A percentile compares a stretch with the other conserved stretches of the same genome.
phyloP scores from a whole-genome alignment of 2,329 filamentous ascomycete species.

The Pseudogymnoascus sp. region DNA sequence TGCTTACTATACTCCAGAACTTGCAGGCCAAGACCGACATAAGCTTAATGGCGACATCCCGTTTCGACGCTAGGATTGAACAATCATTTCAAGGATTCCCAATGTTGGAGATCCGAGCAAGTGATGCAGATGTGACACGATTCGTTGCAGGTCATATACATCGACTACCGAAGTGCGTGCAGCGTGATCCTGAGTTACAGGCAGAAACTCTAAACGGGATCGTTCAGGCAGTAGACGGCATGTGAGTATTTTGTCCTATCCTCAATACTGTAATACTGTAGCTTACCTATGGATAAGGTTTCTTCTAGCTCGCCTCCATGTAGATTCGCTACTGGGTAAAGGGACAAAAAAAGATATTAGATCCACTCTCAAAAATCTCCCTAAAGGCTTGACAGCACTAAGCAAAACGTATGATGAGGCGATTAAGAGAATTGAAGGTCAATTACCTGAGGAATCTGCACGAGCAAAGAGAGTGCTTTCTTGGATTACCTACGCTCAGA shows the following conservation, averaged over 20 bases:
- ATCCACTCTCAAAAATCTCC: not conserved
- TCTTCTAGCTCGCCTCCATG: not conserved
- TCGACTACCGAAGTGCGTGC: not conserved
- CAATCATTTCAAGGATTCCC: conserved; percentile 41
- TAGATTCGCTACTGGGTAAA: not conserved
- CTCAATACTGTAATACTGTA: not conserved
- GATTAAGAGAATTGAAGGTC: not conserved
- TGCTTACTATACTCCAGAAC: not conserved
- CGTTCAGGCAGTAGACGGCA: not conserved
- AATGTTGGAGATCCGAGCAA: not conserved
- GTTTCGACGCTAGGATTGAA: conserved; percentile 46
- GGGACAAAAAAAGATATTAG: not conserved
- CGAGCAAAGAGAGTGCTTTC: not conserved
- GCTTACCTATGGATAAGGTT: not conserved
- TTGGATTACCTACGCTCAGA: not conserved
- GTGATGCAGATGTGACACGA: not conserved
- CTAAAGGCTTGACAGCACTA: not conserved
- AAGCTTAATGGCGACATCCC: not conserved
- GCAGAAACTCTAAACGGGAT: not conserved
- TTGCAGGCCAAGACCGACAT: not conserved
- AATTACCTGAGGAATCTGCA: not conserved
- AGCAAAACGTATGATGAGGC: not conserved
- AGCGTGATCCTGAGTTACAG: not conserved
- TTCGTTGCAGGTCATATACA: not conserved
- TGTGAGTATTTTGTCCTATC: not conserved